Evolutionary conservation across 306 rosid genomes (phyloP), one percentile per base, ranked within the genome.

Genomic region (Vigna radiata): DNA sequence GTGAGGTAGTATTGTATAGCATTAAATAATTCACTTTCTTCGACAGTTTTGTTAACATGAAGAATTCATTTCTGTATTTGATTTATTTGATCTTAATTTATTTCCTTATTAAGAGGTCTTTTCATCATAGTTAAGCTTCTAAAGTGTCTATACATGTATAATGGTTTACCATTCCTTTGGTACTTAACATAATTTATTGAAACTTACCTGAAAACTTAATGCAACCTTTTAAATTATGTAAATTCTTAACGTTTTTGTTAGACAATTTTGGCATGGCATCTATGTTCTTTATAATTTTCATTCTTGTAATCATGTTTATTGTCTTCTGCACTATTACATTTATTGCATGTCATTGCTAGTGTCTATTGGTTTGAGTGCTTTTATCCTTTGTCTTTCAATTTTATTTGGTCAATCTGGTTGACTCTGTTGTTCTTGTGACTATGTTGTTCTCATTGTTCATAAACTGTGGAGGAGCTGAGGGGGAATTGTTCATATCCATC

Each of bases 111-210:
- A 19, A 19, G 21, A 19, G 21, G 21, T 19, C 21, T 46, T 0
- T 70, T 78, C 27, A 36, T 21, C 50, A 44, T 37, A 76, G 10
- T 49, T 6, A 79, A 6, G 79, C 49, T 79, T 75, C n/a, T 61
- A 1, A 8, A 31, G 37, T 21, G 4, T 64, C n/a, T 70, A 3
- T 47, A 17, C 56, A 19, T 16, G 2, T 73, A 8, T 77, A 64
- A 44, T 46, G 31, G 37, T 56, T 68, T 76, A 25, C 59, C 61
- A 49, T 69, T 37, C 17, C 58, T 27, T 58, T 43, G 36, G 29
- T 47, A 18, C 70, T 66, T n/a, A 16, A 16, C 14, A 36, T 72
- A 15, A 29, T 29, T 44, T 21, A 43, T 61, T 79, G 52, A 72
- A 53, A 69, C 71, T 23, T 31, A 18, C 33, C 70, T 68, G 60